These are phyloP conservation scores for Albizia julibrissin DNA, from an alignment of 306 rosid species.

Conservation along the genomic window DNA sequence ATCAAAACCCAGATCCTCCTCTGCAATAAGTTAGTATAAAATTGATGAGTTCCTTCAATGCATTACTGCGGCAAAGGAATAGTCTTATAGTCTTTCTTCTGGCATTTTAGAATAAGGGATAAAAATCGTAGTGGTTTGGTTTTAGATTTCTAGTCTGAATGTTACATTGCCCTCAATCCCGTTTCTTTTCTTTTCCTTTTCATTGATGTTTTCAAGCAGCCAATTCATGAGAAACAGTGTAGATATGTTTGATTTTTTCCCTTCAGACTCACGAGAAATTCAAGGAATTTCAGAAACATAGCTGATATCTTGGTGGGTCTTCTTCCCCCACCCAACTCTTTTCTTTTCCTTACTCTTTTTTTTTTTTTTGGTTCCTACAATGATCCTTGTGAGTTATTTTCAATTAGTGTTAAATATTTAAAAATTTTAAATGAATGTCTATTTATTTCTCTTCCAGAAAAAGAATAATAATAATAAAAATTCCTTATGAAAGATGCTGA, in stretches of 20 bases:
- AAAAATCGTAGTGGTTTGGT: neutral
- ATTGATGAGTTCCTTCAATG: slow-evolving; percentile 61
- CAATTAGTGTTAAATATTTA: too few species aligned
- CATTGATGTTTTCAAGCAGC: neutral
- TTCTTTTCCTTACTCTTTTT: too few species aligned
- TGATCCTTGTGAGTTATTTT: too few species aligned
- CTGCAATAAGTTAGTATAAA: slow-evolving; percentile 51
- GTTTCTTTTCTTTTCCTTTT: neutral
- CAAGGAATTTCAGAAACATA: slow-evolving; percentile 31
- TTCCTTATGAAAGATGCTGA: too few species aligned
- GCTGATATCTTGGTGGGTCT: neutral
- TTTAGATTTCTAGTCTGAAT: neutral
- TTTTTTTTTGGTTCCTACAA: too few species aligned
- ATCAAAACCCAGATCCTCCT: slow-evolving; percentile 39
- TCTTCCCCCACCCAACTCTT: neutral
- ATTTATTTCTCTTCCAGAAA: too few species aligned
- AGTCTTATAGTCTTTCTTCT: slow-evolving; percentile 26
- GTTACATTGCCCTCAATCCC: neutral
- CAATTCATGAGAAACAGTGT: slow-evolving; percentile 6
- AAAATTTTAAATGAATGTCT: too few species aligned
- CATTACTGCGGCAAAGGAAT: slow-evolving; percentile 55
- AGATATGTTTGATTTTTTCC: neutral
- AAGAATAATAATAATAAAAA: too few species aligned
- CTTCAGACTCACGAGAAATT: neutral
- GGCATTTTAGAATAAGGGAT: neutral